Evolutionary conservation across 768 basidiomycete genomes (phyloP), one percentile per base, ranked within the genome.

Genomic region (Russula ochroleuca): DNA sequence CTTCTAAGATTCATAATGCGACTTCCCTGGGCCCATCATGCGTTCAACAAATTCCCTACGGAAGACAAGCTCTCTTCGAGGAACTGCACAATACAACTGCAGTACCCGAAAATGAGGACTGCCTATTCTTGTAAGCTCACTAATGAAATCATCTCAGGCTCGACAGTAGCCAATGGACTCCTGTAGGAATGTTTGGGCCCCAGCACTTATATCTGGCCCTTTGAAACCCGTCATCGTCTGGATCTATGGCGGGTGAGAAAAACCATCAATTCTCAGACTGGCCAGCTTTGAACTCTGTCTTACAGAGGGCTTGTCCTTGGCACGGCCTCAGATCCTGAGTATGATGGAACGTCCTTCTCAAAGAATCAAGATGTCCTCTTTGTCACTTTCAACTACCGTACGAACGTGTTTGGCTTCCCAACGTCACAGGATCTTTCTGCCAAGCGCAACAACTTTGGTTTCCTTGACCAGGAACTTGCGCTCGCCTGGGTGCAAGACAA

Each of bases 401-500:
- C 64, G 17, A 65, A 57, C 43, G 61, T 62, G 2, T 62, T 63
- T 21, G 55, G 64, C 8, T 65, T 65, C 48, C 64, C 64, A 35
- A 62, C 48, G 0, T 38, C 61, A 19, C 14, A 37, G 6, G 63
- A 64, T 23, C 38, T 64, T 47, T 47, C 51, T 14, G 13, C 45
- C 28, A 37, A 51, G 5, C 11, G 19, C 10, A 59, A 59, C 62
- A 63, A 66, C 31, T 45, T 53, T 17, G 60, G 60, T 10, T 23
- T 53, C 33, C 59, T 64, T 17, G 63, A 64, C 11, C 63, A 64
- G 45, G 63, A 71, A 23, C 55, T 70, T 8, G 82, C 80, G 1
- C 69, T 83, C 11, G 66, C 76, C 65, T 84, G 81, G 87, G 79
- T 88, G 0, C 83, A 87, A 67, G 71, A 77, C 25, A 82, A 88